Evolutionary conservation across 164 flowering plant genomes (phyloP).

Genomic region (Nelumbo lutea): DNA sequence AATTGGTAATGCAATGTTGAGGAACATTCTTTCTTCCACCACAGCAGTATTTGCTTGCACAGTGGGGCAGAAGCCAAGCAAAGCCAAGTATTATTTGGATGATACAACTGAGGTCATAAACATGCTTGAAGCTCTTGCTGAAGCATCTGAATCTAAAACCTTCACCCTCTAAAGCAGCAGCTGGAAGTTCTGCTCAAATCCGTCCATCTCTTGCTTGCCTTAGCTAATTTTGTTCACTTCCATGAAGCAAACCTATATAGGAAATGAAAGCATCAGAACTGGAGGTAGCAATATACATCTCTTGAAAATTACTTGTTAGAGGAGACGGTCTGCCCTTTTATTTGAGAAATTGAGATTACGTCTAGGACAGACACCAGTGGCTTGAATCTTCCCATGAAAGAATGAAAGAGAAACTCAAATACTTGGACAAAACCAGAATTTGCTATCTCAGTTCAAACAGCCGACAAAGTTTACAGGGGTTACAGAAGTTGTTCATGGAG

Average conservation of each 20-base stretch:
- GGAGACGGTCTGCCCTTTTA: slow-evolving; percentile 1
- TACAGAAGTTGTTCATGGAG: slow-evolving; percentile 6
- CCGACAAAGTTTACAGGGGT: not conserved
- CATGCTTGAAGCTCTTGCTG: slow-evolving; percentile 43
- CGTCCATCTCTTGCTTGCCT: slow-evolving; percentile 3
- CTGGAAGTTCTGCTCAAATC: slow-evolving; percentile 15
- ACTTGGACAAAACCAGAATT: not conserved
- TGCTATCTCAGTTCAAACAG: not conserved
- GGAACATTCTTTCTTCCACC: slow-evolving; percentile 25
- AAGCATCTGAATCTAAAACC: slow-evolving; percentile 30
- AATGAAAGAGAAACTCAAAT: not conserved
- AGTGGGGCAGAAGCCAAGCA: slow-evolving; percentile 62
- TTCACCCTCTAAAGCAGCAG: slow-evolving; percentile 14
- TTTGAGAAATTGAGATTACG: not conserved
- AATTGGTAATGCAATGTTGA: slow-evolving; percentile 25
- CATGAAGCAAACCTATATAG: not conserved
- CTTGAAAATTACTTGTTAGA: slow-evolving; percentile 13
- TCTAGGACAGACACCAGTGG: not conserved
- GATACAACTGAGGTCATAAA: slow-evolving; percentile 41
- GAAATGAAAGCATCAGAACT: not conserved
- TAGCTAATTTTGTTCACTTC: slow-evolving; percentile 5
- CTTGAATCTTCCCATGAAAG: slow-evolving; percentile 1
- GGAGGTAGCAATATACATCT: slow-evolving; percentile 2
- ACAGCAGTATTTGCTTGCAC: slow-evolving; percentile 46
- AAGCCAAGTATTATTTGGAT: slow-evolving; percentile 58